Evolutionary conservation across 106 monocot species (phyloP).

Genomic region (Acorus gramineus): DNA sequence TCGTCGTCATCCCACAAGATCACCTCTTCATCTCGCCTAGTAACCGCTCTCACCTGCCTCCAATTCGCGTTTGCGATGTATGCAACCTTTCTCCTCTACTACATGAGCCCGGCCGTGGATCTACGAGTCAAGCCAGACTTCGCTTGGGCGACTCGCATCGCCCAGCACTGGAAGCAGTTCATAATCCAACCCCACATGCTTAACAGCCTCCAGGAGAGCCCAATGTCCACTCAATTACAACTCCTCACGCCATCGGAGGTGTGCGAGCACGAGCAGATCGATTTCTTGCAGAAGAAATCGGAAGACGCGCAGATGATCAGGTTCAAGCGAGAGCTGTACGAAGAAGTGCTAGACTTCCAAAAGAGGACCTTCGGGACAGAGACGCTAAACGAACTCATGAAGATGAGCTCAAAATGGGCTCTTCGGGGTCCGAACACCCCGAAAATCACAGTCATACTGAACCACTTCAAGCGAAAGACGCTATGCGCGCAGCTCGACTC

Average conservation of each 20-base stretch:
- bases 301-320: conserved; percentile 66
- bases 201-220: conserved; percentile 22
- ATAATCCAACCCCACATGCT: conserved; percentile 39
- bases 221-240: not conserved
- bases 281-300: conserved; percentile 93
- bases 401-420: conserved; percentile 77
- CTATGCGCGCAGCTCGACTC: conserved; percentile 85
- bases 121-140: conserved; percentile 74
- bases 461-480: conserved; percentile 95
- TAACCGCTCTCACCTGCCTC: conserved; percentile 66
- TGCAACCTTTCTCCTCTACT: conserved; percentile 96
- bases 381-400: conserved; percentile 68
- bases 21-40: conserved; percentile 37
- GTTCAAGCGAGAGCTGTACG: conserved; percentile 78
- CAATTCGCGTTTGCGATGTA: conserved; percentile 87
- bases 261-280: conserved; percentile 79
- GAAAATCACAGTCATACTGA: conserved; percentile 81
- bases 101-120: conserved; percentile 91
- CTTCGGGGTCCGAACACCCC: conserved; percentile 25
- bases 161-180: conserved; percentile 77
- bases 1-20: no score
- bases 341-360: conserved; percentile 71
- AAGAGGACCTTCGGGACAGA: conserved; percentile 38
- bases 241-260: conserved; percentile 30
- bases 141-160: conserved; percentile 70